phyloP scores from a whole-genome alignment of 2,329 filamentous ascomycete genomes.

The Stylonectria norvegica region DNA sequence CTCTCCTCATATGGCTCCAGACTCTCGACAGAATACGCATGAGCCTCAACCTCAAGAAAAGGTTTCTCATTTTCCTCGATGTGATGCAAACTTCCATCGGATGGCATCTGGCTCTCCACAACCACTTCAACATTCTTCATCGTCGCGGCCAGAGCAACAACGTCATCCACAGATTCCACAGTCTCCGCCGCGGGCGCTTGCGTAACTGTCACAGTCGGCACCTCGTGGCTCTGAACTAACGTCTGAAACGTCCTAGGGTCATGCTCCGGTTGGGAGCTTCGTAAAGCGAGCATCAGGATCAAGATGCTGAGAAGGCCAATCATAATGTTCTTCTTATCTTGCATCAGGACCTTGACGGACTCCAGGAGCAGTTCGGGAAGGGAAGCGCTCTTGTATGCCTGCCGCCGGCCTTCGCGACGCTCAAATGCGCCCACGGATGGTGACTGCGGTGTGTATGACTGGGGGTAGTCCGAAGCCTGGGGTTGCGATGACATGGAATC shows the following conservation, averaged over 20 bases:
- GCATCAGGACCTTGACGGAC: constrained; percentile 51
- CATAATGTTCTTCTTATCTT: constrained; percentile 58
- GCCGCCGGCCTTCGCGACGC: constrained; percentile 28
- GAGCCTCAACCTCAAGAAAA: no score
- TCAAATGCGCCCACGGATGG: constrained; percentile 25
- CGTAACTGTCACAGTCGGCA: constrained; percentile 25
- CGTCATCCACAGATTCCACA: background rate
- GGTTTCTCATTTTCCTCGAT: no score
- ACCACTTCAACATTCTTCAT: background rate
- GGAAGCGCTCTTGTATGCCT: constrained; percentile 42
- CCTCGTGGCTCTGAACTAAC: constrained; percentile 22
- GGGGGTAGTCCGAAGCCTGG: constrained; percentile 10
- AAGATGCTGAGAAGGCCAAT: constrained; percentile 53
- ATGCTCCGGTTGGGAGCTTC: constrained; percentile 23
- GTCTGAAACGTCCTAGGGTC: constrained; percentile 30
- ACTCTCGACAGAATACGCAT: no score
- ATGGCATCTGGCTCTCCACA: background rate
- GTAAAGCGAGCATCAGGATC: constrained; percentile 49
- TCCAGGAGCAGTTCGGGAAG: constrained; percentile 53
- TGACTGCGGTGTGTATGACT: constrained; percentile 9
- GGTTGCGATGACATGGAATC: no score
- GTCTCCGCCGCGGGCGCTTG: constrained; percentile 13
- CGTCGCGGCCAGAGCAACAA: background rate
- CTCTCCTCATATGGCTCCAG: no score
- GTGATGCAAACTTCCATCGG: no score